Base-by-base conservation (phyloP, 768 basidiomycete species). In the Dentipellis fragilis region DNA sequence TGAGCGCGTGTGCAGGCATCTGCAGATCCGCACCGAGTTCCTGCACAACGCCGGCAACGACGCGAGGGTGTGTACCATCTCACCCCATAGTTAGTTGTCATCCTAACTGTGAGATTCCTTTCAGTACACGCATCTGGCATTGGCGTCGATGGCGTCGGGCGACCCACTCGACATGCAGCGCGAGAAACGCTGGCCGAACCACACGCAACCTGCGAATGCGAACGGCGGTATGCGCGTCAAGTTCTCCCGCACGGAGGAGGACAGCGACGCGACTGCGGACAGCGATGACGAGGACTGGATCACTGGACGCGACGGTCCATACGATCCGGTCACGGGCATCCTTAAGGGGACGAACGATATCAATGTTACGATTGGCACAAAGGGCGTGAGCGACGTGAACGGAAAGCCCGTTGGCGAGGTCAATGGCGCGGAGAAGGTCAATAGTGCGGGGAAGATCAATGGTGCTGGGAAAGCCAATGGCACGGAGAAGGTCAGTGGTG, bases 41-140 rank as follows among this genome's bases (percentile, higher is more conserved):
- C 69, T 87, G 56, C 92, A 92, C 73, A 94, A 93, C 63, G 89
- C 88, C 1, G 90, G 89, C 0, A 93, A 92, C 63, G 89, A 93
- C 66, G 89, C 90, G 1, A 77, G 85, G 66, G 90, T 91, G 62
- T 42, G 83, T 67, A 47, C 34, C 5, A 19, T 46, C 37, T 52
- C 17, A 16, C 17, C 10, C 16, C 6, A 11, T 34, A 23, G 3
- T 19, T 34, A 23, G 38, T 29, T 19, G 45, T 14, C 8, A 29
- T 8, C 16, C 12, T 6, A 19, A 21, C 4, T 34, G 29, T 38
- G 37, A 7, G 51, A 37, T 16, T 8, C 22, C 48, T 4, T 49
- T 39, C 60, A 93, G 90, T 88, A 81, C 62, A 90, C 88, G 1
- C 71, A 92, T 55, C 67, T 79, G 47, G 80, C 81, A 11, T 65